A percentile compares a stretch with the other conserved stretches of the same genome.
phyloP scores from a whole-genome alignment of 1,284 basidiomycete species.

The Cryptococcus floricola region DNA sequence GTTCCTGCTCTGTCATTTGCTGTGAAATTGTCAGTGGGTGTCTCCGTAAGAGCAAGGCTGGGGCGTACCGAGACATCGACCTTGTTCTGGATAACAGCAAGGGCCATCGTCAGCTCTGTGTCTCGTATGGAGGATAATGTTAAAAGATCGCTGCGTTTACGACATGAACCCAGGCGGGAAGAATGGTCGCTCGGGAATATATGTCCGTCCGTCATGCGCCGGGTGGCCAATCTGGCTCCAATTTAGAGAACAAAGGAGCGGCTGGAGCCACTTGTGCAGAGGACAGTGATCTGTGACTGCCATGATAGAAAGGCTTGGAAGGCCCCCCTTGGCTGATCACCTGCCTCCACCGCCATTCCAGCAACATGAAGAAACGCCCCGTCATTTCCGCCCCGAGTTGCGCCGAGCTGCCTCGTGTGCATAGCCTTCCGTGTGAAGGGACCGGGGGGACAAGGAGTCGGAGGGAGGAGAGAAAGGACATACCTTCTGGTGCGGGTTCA shows the following conservation, averaged over 20 bases:
- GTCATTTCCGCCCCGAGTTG: neutral
- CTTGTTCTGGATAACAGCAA: constrained; percentile 40
- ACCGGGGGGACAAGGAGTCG: neutral
- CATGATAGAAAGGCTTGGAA: neutral
- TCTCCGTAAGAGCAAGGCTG: neutral
- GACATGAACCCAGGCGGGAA: neutral
- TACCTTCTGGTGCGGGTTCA: constrained; percentile 48
- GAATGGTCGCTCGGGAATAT: neutral
- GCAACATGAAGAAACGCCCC: neutral
- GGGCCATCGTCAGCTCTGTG: constrained; percentile 7
- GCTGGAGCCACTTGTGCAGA: too few relatives aligned
- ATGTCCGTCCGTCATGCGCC: neutral
- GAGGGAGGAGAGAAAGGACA: constrained; percentile 12
- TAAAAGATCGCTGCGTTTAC: neutral
- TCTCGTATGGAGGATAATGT: neutral
- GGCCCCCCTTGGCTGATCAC: neutral
- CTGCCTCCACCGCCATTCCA: neutral
- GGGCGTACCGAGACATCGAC: constrained; percentile 45
- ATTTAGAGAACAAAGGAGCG: too few relatives aligned
- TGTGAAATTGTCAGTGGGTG: constrained; percentile 38
- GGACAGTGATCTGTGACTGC: neutral
- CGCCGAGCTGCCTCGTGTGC: neutral
- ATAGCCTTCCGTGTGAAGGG: neutral
- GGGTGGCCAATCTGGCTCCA: too few relatives aligned
- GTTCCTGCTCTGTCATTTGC: constrained; percentile 85